A percentile compares a stretch with the other conserved stretches of the same genome.
Evolutionary conservation across 768 basidiomycete genomes (phyloP).

Genomic region (Mycena metata): DNA sequence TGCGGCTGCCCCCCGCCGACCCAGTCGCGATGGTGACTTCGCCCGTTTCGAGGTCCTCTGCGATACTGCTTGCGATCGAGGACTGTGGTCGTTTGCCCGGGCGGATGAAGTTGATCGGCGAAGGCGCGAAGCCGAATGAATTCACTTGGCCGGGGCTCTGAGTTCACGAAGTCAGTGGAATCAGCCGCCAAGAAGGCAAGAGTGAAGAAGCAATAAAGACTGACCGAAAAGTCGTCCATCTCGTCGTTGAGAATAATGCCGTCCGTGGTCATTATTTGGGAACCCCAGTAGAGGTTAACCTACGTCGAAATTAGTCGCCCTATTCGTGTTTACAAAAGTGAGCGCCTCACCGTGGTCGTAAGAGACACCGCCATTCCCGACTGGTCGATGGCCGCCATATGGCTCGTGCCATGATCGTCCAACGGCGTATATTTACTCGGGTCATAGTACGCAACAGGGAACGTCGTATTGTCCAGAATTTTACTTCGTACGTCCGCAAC

Average conservation of each 20-base stretch:
- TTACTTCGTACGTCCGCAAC: constrained; percentile 43
- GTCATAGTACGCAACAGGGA: constrained; percentile 47
- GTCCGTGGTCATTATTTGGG: constrained; percentile 45
- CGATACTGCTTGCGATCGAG: constrained; percentile 50
- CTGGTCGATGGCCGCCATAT: constrained; percentile 52
- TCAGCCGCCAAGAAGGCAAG: neutral
- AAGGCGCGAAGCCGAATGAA: constrained; percentile 53
- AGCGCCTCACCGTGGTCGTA: constrained; percentile 41
- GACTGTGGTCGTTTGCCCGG: constrained; percentile 50
- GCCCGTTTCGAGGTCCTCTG: constrained; percentile 51
- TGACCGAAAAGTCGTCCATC: constrained; percentile 46
- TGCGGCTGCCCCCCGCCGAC: constrained; percentile 51
- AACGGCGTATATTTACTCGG: constrained; percentile 45
- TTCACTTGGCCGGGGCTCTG: constrained; percentile 42
- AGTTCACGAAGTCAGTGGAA: too few species aligned
- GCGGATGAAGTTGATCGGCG: constrained; percentile 52
- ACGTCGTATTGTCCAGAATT: constrained; percentile 47
- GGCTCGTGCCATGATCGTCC: constrained; percentile 52
- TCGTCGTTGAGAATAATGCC: constrained; percentile 45
- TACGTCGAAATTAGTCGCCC: neutral
- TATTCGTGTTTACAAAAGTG: too few species aligned
- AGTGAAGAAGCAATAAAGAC: neutral
- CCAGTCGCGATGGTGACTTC: constrained; percentile 54
- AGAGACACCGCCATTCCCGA: constrained; percentile 45
- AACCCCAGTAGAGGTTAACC: constrained; percentile 46